Evolutionary conservation across 1,284 basidiomycete species (phyloP), one percentile per base, ranked within the genome.

Genomic region (Porogramme epimiltina): DNA sequence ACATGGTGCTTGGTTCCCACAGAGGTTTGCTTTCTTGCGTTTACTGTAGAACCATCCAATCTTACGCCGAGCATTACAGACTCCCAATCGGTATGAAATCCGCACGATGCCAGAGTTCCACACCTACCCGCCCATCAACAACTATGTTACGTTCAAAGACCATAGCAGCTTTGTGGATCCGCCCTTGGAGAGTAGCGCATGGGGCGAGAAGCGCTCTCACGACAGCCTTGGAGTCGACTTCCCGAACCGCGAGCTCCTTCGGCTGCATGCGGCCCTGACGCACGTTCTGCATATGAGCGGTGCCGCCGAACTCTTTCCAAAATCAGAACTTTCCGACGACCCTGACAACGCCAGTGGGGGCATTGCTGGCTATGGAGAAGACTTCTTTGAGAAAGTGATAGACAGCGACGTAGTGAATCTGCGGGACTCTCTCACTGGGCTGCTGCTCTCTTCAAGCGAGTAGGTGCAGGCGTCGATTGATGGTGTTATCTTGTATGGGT

Each of bases 231-330:
- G 18, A 19, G 20, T 45, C 6, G 19, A 33, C 19, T 31, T 45
- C 28, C 43, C 43, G 6, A 45, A 45, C 33, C 33, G 18, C 10
- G 22, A 31, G 31, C 28, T 45, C 13, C 43, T 45, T 16, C 28
- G 43, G 28, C 25, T 45, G 43, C 43, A 45, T n/a, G 28, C 31
- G 19, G 43, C 43, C 8, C 33, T 36, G 9, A 22, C 43, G 43
- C 28, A 36, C 16, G 43, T 45, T 9, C 13, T 34, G 31, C 43
- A 45, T 36, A n/a, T 33, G n/a, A 45, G 43, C 31, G 43, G 43
- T 19, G 20, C 43, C 16, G 43, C 42, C 16, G 42, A 26, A 26
- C 26, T 43, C 16, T 31, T 43, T 31, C 28, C 28, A 8, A 13
- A 31, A 13, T 13, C 28, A 13, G 8, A 6, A 31, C 13, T 13